Conservation (phyloP, 176 grass and related monocot species). For the Aegilops bicornis region DNA sequence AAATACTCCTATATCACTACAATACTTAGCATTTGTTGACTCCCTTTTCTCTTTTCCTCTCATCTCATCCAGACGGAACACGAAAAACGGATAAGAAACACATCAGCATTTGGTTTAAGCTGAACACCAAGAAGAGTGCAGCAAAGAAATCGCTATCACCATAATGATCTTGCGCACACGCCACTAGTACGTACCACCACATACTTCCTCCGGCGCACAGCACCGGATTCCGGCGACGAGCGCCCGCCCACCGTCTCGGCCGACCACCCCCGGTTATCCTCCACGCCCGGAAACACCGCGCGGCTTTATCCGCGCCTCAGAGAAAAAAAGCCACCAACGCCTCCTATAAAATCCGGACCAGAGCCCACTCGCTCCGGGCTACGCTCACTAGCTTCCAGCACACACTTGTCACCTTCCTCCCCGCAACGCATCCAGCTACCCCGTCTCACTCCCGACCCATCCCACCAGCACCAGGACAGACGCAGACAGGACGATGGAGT, state of each 20-base stretch:
- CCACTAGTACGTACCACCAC: not conserved
- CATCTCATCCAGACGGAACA: too few species aligned
- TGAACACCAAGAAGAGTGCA: not conserved
- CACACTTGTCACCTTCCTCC: conserved; percentile 41
- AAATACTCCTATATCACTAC: too few species aligned
- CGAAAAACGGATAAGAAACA: too few species aligned
- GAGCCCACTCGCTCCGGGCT: not conserved
- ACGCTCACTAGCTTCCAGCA: not conserved
- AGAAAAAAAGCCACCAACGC: not conserved
- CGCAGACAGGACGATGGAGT: not conserved
- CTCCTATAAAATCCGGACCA: conserved; percentile 32
- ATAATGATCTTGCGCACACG: not conserved
- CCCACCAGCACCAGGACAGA: not conserved
- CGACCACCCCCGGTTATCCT: not conserved
- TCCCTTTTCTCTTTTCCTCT: too few species aligned
- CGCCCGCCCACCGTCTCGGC: not conserved
- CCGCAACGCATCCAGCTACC: conserved; percentile 5
- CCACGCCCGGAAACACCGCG: not conserved
- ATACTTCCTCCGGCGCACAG: not conserved
- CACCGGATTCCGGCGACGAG: not conserved
- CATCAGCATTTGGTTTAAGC: not conserved
- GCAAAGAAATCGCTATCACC: not conserved
- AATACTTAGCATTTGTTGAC: too few species aligned
- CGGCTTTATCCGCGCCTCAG: not conserved
- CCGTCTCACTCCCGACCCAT: not conserved